phyloP scores from a whole-genome alignment of 768 basidiomycete species.

The Leucosporidium scottii region DNA sequence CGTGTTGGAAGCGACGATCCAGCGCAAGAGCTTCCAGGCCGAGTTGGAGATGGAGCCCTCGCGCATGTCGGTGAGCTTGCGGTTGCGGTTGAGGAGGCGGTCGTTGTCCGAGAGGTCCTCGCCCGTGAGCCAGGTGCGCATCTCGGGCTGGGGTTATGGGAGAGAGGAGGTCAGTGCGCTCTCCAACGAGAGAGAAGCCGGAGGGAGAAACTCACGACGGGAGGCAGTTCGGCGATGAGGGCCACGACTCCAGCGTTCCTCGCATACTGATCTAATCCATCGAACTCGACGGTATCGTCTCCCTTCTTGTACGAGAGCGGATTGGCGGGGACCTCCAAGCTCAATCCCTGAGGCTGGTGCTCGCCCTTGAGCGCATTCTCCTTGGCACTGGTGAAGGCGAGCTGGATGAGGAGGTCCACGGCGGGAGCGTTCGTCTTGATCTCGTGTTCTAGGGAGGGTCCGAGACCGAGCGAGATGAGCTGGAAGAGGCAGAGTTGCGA shows the following conservation, averaged over 20 bases:
- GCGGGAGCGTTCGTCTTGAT: constrained; percentile 58
- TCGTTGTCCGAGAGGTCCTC: constrained; percentile 44
- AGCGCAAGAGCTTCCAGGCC: constrained; percentile 62
- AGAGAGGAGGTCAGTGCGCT: constrained; percentile 45
- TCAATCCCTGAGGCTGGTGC: constrained; percentile 56
- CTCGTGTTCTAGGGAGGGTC: constrained; percentile 66
- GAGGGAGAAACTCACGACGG: constrained; percentile 47
- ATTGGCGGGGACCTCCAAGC: constrained; percentile 47
- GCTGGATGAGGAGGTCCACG: constrained; percentile 62
- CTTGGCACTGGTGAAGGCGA: constrained; percentile 54
- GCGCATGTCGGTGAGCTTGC: constrained; percentile 53
- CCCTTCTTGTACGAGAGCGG: neutral
- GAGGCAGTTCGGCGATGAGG: constrained; percentile 25
- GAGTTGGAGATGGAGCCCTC: constrained; percentile 51
- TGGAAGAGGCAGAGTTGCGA: constrained; percentile 62
- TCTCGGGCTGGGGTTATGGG: constrained; percentile 33
- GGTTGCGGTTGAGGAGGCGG: constrained; percentile 50
- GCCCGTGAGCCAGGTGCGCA: constrained; percentile 51
- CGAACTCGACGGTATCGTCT: constrained; percentile 15
- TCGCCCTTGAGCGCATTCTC: constrained; percentile 57
- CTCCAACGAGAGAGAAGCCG: constrained; percentile 40
- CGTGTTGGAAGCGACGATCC: constrained; percentile 61
- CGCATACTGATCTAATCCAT: neutral
- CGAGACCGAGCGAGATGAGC: constrained; percentile 59
- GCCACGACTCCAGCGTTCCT: constrained; percentile 6